Evolutionary conservation across 164 flowering plant species (phyloP).

Genomic region (Vitis cinerea): DNA sequence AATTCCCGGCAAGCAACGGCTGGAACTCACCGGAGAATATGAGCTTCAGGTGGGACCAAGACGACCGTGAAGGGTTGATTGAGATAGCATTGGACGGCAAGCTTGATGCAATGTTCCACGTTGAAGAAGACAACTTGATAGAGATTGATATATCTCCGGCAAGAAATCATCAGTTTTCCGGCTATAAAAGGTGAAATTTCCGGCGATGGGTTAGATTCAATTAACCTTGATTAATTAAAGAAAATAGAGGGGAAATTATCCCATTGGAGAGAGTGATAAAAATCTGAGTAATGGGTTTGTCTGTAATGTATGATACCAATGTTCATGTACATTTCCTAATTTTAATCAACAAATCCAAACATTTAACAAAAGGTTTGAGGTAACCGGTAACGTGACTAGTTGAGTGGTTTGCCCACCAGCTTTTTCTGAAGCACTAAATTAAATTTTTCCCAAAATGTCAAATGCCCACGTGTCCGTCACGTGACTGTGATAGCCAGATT

Average conservation of each 20-base stretch:
- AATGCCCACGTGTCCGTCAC: too few species aligned
- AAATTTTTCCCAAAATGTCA: too few species aligned
- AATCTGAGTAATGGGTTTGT: neutral
- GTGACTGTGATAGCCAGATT: too few species aligned
- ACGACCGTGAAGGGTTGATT: slow-evolving; percentile 53
- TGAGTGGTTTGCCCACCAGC: too few species aligned
- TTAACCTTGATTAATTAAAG: slow-evolving; percentile 6
- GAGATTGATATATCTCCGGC: slow-evolving; percentile 66
- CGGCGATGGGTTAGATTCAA: slow-evolving; percentile 12
- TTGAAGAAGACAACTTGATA: slow-evolving; percentile 68
- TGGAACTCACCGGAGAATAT: slow-evolving; percentile 45
- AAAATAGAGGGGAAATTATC: neutral
- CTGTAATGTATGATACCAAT: slow-evolving; percentile 7
- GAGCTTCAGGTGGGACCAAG: slow-evolving; percentile 54
- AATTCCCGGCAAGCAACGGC: slow-evolving; percentile 24
- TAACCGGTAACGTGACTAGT: too few species aligned
- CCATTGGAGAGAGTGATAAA: neutral
- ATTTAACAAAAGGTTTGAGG: neutral
- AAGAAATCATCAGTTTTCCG: slow-evolving; percentile 5
- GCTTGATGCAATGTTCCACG: slow-evolving; percentile 18
- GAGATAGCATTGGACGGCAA: slow-evolving; percentile 48
- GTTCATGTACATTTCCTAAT: slow-evolving; percentile 6
- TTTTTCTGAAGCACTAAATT: neutral
- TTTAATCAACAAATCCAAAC: neutral
- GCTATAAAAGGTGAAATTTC: neutral